Evolutionary conservation across 1,284 basidiomycete species (phyloP), one percentile per base, ranked within the genome.

Genomic region (Tilletia caries): DNA sequence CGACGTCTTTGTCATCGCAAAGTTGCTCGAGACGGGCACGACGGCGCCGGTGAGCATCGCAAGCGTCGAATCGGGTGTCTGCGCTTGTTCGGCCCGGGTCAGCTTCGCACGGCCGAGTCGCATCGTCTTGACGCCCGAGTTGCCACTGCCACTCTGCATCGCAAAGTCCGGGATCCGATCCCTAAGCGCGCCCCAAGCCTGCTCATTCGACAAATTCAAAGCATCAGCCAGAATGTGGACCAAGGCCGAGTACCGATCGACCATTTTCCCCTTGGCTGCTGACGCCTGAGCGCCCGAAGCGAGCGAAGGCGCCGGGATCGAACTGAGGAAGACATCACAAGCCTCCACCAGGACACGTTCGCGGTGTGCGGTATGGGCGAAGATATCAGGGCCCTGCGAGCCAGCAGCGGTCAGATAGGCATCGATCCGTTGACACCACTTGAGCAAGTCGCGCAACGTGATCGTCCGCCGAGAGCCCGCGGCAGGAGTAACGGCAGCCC

Each of bases 291-390:
- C 37, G 54, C 41, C 15, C 20, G 50, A 23, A 3, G 52, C 23
- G 5, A 54, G 23, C 13, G 52, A 54, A 43, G 29, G 72, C 71
- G 27, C 82, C 20, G 70, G 75, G 18, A 77, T 68, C 73, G 89
- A 32, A 88, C 92, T 93, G 73, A 98, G 91, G 85, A 98, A 98
- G 32, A 96, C 89, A 82, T 98, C 96, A 32, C 91, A 88, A 0
- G 92, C 92, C 81, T 96, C 92, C 54, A 95, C 86, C 77, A 91
- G 94, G 29, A 96, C 89, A 69, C 95, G 92, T 81, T 98, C 95
- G 68, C 95, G 90, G 12, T 94, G 82, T 0, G 88, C 85, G 3
- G 91, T 89, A 81, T 94, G 92, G n/a, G 89, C 86, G 64, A 82
- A 70, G 23, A 78, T 70, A 66, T 74, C 70, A 12, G 23, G 10